Evolutionary conservation across 2,329 filamentous ascomycete genomes (phyloP), one percentile per base, ranked within the genome.

Genomic region (Neocucurbitaria cava): DNA sequence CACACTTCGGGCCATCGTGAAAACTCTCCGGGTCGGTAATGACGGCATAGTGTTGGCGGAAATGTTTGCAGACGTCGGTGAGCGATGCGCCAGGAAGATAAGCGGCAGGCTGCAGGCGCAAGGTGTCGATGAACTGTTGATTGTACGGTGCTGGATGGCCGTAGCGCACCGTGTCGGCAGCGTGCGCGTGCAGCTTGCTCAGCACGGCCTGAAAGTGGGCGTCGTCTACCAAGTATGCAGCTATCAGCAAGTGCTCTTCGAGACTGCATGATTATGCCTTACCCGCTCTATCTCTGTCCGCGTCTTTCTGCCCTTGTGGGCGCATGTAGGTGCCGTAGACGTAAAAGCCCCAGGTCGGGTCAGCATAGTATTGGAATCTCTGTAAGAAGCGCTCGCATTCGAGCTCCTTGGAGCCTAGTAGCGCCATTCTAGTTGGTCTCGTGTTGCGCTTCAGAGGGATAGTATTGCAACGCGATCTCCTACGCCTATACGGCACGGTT

Each of bases 51-150:
- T n/a, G n/a, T 4, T 56, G 30, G 39, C 53, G 53, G 44, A 48
- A 52, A 49, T 52, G 53, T 20, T 20, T 28, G 18, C 48, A 56
- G 39, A 56, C 48, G 10, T 49, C 48, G 15, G 45, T 44, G 4
- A 56, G 45, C 31, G 53, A 49, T 1, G 48, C 53, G 39, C 44
- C 49, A 41, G 48, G 53, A 44, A 56, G 31, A 21, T 45, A 45
- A 20, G 21, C 44, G 46, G 40, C 48, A n/a, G 45, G 28, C 2
- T 52, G 18, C 1, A 52, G 26, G 45, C 44, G 53, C 28, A 56
- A 46, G 9, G 45, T 26, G 13, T 52, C 48, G 18, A 56, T 56
- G 11, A 52, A 20, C 4, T 38, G n/a, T 42, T 56, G 48, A 31
- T 52, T 46, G 48, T 52, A 56, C 26, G 53, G 53, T 40, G 23